These are phyloP conservation scores for Silene coronaria DNA, from an alignment of 179 eudicot genomes.

Conservation along the genomic window DNA sequence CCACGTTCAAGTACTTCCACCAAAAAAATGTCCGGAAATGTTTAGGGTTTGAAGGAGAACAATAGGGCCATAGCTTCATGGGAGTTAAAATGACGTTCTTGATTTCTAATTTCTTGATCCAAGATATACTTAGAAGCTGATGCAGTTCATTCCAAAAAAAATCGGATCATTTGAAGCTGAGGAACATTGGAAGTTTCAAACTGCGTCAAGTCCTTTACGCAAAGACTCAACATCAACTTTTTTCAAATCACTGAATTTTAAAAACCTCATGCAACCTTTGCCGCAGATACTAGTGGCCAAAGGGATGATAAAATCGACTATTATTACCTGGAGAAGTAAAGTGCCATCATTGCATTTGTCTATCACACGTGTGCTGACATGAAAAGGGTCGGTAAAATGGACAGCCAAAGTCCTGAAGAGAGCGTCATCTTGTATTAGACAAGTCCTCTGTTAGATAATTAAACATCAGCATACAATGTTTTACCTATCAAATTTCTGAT, in stretches of 20 bases:
- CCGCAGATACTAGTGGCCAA: not conserved
- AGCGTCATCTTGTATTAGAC: constrained; percentile 23
- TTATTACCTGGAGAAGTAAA: constrained; percentile 82
- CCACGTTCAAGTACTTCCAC: not conserved
- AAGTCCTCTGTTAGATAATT: constrained; percentile 8
- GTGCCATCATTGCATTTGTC: constrained; percentile 92
- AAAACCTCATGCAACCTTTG: not conserved
- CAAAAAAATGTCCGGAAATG: not conserved
- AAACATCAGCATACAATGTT: constrained; percentile 1
- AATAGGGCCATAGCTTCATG: not conserved
- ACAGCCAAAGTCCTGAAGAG: constrained; percentile 78
- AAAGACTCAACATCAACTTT: not conserved
- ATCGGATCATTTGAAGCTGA: not conserved
- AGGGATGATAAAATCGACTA: constrained; percentile 2
- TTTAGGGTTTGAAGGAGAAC: not conserved
- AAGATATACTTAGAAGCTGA: not conserved
- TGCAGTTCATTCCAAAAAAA: not conserved
- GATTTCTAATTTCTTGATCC: not conserved
- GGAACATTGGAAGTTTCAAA: not conserved
- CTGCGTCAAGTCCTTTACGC: not conserved
- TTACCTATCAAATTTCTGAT: constrained; percentile 85
- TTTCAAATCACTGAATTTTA: not conserved
- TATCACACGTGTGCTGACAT: constrained; percentile 72
- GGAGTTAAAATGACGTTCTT: not conserved
- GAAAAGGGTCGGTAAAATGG: constrained; percentile 95